phyloP scores from a whole-genome alignment of 1,284 basidiomycete species.

The Moesziomyces parantarcticus region DNA sequence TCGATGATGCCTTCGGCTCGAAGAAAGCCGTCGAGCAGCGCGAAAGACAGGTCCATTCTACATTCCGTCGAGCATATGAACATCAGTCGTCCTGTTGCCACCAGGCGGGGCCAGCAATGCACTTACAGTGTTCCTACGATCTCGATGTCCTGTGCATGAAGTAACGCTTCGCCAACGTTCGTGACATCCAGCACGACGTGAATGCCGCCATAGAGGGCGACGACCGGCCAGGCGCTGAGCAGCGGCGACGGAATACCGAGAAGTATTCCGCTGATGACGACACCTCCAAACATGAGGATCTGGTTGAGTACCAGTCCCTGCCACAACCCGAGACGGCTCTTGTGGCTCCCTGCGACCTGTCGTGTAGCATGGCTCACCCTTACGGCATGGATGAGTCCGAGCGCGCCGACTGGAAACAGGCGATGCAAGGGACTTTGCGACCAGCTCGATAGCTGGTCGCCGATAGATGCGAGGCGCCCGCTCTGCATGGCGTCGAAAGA shows the following conservation, averaged over 20 bases:
- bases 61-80: too few species aligned
- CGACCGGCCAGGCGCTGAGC: slow-evolving; percentile 37
- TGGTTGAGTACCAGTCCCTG: slow-evolving; percentile 55
- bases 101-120: too few species aligned
- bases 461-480: slow-evolving; percentile 10
- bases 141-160: slow-evolving; percentile 21
- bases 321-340: slow-evolving; percentile 32
- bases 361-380: slow-evolving; percentile 58
- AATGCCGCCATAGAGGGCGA: slow-evolving; percentile 50
- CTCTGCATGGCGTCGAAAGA: slow-evolving; percentile 6
- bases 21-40: slow-evolving; percentile 50
- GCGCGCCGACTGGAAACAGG: slow-evolving; percentile 39
- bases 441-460: slow-evolving; percentile 18
- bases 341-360: slow-evolving; percentile 41
- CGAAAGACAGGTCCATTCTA: slow-evolving; percentile 47
- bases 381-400: slow-evolving; percentile 44
- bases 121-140: slow-evolving; percentile 23
- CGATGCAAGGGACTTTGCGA: slow-evolving; percentile 23
- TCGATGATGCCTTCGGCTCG: slow-evolving; percentile 56
- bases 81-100: too few species aligned
- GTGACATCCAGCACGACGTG: slow-evolving; percentile 32
- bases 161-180: slow-evolving; percentile 25
- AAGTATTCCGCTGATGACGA: slow-evolving; percentile 26
- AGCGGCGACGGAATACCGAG: slow-evolving; percentile 50
- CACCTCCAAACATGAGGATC: slow-evolving; percentile 58